Conservation (phyloP, 2,329 filamentous ascomycete genomes). For the Neofusicoccum ribis region DNA sequence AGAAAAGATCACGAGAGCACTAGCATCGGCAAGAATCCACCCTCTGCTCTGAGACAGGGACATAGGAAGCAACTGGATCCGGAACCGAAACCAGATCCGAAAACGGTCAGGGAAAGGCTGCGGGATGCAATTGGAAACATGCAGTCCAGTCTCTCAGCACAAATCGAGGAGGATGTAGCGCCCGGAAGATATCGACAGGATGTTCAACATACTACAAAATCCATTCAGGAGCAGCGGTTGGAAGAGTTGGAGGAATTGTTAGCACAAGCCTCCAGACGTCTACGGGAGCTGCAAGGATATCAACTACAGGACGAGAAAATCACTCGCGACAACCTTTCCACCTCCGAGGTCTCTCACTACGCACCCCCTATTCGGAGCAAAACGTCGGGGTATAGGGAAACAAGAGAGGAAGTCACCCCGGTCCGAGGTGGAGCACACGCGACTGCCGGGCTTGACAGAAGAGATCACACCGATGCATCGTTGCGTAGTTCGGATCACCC, state of each 20-base stretch:
- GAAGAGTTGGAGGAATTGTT: neutral
- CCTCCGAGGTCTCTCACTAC: neutral
- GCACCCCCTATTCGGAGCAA: neutral
- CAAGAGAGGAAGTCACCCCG: neutral
- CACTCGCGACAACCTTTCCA: neutral
- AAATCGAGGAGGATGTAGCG: neutral
- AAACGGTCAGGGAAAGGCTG: neutral
- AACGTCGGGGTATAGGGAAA: neutral
- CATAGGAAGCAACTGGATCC: too few relatives aligned
- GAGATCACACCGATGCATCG: neutral
- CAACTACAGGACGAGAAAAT: too few relatives aligned
- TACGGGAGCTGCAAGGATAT: neutral
- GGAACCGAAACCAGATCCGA: neutral
- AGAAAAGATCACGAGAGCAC: too few relatives aligned
- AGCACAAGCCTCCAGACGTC: neutral
- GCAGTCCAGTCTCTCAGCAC: neutral
- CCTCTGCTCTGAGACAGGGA: too few relatives aligned
- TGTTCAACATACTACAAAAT: neutral
- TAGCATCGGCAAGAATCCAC: too few relatives aligned
- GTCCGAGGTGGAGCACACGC: neutral
- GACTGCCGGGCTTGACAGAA: neutral
- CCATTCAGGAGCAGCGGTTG: neutral
- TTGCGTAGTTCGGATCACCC: neutral
- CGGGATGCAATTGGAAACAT: neutral
- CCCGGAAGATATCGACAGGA: conserved; percentile 7